A percentile compares a stretch with the other conserved stretches of the same genome.
Conservation (phyloP, 23 red algal species). For the Agarophyton chilense region DNA sequence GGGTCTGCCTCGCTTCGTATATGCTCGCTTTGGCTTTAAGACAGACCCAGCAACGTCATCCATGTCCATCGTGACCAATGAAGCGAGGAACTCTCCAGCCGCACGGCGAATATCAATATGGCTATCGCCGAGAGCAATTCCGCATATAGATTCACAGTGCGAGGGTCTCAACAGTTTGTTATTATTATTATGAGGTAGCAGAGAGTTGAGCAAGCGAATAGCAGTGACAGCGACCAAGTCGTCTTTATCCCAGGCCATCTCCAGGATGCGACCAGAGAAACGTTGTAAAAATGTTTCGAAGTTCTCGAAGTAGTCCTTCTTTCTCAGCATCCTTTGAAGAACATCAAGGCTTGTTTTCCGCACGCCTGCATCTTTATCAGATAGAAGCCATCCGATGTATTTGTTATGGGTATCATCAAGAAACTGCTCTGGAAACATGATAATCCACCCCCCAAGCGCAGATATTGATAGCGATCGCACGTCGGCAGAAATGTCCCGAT, state of each 20-base stretch:
- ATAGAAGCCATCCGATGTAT: conserved; percentile 93
- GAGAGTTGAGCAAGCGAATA: conserved; percentile 60
- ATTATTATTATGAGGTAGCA: conserved; percentile 34
- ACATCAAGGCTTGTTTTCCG: conserved; percentile 66
- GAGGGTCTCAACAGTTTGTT: not conserved
- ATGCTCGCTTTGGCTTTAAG: not conserved
- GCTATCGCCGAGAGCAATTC: conserved; percentile 36
- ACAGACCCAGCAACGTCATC: not conserved
- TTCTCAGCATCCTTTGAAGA: conserved; percentile 42
- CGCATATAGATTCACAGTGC: conserved; percentile 33
- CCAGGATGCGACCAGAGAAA: conserved; percentile 75
- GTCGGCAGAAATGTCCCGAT: conserved; percentile 81
- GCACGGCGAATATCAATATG: conserved; percentile 55
- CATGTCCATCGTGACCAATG: conserved; percentile 23
- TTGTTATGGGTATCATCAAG: conserved; percentile 86
- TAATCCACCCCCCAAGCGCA: conserved; percentile 79
- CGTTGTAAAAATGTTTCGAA: conserved; percentile 78
- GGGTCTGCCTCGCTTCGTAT: not conserved
- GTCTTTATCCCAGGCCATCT: conserved; percentile 90
- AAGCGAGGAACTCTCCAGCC: conserved; percentile 52
- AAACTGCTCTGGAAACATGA: conserved; percentile 74
- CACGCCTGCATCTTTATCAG: conserved; percentile 79
- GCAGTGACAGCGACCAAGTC: conserved; percentile 68
- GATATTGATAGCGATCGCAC: conserved; percentile 59
- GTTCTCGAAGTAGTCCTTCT: conserved; percentile 47